These are phyloP conservation scores for Podospora didyma DNA, from an alignment of 495 filamentous ascomycete species.

Conservation along the genomic window DNA sequence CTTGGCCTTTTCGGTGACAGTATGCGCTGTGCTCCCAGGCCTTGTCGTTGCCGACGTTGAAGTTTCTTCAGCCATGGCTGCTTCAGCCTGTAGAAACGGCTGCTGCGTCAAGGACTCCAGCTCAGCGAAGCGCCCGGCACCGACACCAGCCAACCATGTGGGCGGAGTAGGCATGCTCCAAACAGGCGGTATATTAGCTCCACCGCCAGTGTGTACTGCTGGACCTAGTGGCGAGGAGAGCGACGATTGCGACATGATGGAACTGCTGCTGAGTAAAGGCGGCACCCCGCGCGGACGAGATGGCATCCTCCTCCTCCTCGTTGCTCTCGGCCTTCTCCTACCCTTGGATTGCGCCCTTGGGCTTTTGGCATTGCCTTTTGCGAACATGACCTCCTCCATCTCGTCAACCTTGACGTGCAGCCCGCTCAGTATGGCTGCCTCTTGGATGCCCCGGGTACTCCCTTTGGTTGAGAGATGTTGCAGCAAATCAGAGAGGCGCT, in stretches of 20 bases:
- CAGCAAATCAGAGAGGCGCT: constrained; percentile 46
- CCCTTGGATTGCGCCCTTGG: background rate
- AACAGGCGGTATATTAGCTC: background rate
- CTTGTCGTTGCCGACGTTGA: background rate
- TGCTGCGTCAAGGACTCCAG: background rate
- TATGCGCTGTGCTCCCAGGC: background rate
- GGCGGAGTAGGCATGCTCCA: background rate
- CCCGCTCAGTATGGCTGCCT: constrained; percentile 25
- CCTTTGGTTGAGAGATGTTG: constrained; percentile 26
- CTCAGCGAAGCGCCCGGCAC: background rate
- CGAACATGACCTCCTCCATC: constrained; percentile 36
- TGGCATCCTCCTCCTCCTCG: background rate
- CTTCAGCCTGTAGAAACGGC: background rate
- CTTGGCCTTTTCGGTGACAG: background rate
- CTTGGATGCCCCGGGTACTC: constrained; percentile 15
- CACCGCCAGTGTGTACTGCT: background rate
- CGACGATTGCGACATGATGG: background rate
- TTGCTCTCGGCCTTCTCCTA: background rate
- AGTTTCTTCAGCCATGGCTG: background rate
- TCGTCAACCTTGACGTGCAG: constrained; percentile 43
- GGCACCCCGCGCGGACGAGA: background rate
- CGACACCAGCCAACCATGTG: background rate
- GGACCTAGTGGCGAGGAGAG: background rate
- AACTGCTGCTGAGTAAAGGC: background rate
- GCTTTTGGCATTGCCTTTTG: background rate